Base-by-base conservation (phyloP, 1,284 basidiomycete genomes). In the Golubevia pallescens region DNA sequence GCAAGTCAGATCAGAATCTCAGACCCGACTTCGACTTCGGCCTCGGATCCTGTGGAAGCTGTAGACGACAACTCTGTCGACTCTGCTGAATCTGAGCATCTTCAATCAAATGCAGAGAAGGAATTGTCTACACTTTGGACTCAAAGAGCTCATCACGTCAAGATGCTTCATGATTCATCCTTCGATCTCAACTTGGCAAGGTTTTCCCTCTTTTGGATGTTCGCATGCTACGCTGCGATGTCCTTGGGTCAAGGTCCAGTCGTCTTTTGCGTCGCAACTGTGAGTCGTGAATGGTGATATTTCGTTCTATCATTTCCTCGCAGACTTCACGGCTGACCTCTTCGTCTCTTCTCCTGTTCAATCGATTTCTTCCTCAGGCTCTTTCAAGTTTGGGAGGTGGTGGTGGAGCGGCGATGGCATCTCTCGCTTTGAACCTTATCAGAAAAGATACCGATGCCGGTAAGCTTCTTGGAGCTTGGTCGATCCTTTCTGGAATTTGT, bases 391-490 rank as follows among this genome's bases (percentile, higher is more conserved):
- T 82, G 10, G 80, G 80, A 8, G 73, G 73, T 0, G 78, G 78
- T 1, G 75, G 76, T 0, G 72, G 77, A 48, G 70, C 81, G 3
- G 80, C 83, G n/a, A 71, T 84, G 64, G 75, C 73, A n/a, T 76
- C 73, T n/a, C 71, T 85, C 1, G 77, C 80, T 0, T 66, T 85
- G 20, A 78, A 81, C 5, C 60, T 83, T 54, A 67, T 84, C 52
- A 66, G 70, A 42, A 74, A 69, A 8, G 73, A 77, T 2, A 67
- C 70, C 2, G 75, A 84, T 28, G 78, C 83, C 2, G 83, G 81
- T 4, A 78, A 80, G 58, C 68, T 85, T 28, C 84, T 85, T 52
- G 81, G 76, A 14, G 83, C 83, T 16, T 81, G 78, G 78, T 73
- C 69, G 57, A 77, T 85, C 59, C 63, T 75, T 5, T 72, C 70